Percentiles rank a stretch among this genome's conserved stretches.
phyloP scores from a whole-genome alignment of 2,329 filamentous ascomycete genomes.

The Alternaria brassicicola region DNA sequence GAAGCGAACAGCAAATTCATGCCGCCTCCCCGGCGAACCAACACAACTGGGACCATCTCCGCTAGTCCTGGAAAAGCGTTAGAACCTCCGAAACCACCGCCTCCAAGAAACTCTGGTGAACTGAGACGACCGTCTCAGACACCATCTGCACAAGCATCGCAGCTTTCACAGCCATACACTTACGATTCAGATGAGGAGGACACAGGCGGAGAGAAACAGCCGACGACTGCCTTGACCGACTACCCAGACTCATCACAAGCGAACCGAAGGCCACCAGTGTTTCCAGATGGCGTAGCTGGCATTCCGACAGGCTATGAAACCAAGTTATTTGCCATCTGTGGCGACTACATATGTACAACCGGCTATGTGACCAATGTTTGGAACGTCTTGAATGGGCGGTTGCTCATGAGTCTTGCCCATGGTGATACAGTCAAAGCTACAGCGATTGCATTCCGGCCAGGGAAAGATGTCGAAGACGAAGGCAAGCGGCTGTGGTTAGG shows the following conservation, averaged over 20 bases:
- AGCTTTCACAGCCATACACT: constrained; percentile 33
- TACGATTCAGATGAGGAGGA: constrained; percentile 61
- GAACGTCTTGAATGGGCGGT: constrained; percentile 81
- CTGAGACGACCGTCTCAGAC: constrained; percentile 35
- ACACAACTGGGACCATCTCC: constrained; percentile 28
- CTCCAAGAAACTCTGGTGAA: constrained; percentile 44
- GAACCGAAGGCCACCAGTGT: constrained; percentile 80
- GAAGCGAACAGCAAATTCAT: constrained; percentile 39
- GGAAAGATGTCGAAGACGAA: constrained; percentile 76
- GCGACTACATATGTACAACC: constrained; percentile 83
- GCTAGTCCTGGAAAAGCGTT: constrained; percentile 29
- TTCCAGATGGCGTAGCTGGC: constrained; percentile 73
- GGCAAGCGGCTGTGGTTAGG: constrained; percentile 87
- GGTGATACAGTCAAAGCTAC: constrained; percentile 84
- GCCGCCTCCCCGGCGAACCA: constrained; percentile 44
- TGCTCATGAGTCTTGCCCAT: constrained; percentile 79
- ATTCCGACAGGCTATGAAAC: constrained; percentile 88
- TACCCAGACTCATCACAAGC: constrained; percentile 85
- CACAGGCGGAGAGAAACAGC: constrained; percentile 52
- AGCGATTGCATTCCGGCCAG: constrained; percentile 84
- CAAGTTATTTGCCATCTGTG: constrained; percentile 84
- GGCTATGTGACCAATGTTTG: constrained; percentile 88
- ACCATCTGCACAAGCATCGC: constrained; percentile 20
- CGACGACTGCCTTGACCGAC: constrained; percentile 62
- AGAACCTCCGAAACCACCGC: constrained; percentile 42